Base-by-base conservation (phyloP, 352 stramenopile genomes). In the Aphanomyces stellatus region DNA sequence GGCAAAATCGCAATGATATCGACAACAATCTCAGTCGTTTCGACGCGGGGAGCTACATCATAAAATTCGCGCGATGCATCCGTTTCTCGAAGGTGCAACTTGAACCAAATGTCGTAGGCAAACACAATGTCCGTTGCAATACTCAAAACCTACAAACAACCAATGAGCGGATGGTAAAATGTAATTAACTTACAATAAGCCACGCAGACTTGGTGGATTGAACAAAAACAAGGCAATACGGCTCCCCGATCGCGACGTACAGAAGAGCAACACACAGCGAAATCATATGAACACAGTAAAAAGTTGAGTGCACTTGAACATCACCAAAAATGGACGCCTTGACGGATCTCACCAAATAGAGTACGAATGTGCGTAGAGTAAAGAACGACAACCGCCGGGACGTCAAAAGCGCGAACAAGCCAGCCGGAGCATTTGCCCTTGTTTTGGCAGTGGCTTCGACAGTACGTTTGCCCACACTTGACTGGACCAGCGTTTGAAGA, bases 191-290 rank as follows among this genome's bases (percentile, higher is more conserved):
- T 11, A n/a, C 11, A 25, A 49, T 6, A 53, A 11, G 24, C 15
- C 15, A 49, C 55, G 17, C 2, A 63, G 81, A 4, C 55, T 70
- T 1, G 80, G 13, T 1, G 74, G 3, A 46, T 89, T 77, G 2
- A 88, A 65, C n/a, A n/a, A n/a, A n/a, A n/a, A n/a, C n/a, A n/a
- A n/a, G n/a, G n/a, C n/a, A 69, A 80, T 89, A 71, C 13, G 81
- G 82, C 5, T 90, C 64, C 8, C 74, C 88, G 25, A 81, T 17
- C 33, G 86, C 72, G 24, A 83, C 62, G 72, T 91, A 90, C 31
- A 82, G 34, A 51, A 65, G 22, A 33, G 53, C 56, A 25, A 53
- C 1, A 17, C 41, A 64, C 3, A 70, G 31, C 24, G 51, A n/a
- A 15, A 25, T 59, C 24, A 65, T 17, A 33, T 70, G 67, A 10